Percentiles rank a stretch among this genome's conserved stretches.
Evolutionary conservation across 2,329 filamentous ascomycete species (phyloP).

Genomic region (Paracoccidioides brasiliensis): DNA sequence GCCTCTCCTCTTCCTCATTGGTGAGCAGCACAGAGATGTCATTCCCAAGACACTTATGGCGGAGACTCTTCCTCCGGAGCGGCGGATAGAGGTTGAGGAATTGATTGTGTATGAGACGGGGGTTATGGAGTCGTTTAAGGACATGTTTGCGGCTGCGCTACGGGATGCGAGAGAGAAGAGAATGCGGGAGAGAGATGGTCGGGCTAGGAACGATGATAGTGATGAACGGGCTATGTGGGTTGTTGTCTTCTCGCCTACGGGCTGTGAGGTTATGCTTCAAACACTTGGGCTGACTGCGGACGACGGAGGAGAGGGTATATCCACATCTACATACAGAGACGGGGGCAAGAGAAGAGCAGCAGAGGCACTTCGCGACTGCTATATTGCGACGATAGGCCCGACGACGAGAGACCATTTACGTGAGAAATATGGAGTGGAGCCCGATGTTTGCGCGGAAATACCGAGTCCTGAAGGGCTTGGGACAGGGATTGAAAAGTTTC

Average conservation of each 20-base stretch:
- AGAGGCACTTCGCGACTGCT: conserved; percentile 33
- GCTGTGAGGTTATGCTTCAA: conserved; percentile 47
- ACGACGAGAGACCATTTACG: conserved; percentile 68
- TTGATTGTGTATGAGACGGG: conserved; percentile 76
- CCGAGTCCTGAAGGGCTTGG: conserved; percentile 72
- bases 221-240: conserved; percentile 20
- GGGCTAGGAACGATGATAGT: conserved; percentile 7
- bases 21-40: conserved; percentile 77
- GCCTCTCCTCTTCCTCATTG: conserved; percentile 72
- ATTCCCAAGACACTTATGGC: conserved; percentile 71
- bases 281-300: conserved; percentile 36
- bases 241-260: conserved; percentile 46
- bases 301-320: conserved; percentile 7
- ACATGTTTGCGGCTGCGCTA: conserved; percentile 47
- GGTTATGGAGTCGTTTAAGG: conserved; percentile 64
- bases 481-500: conserved; percentile 48
- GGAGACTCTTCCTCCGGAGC: conserved; percentile 33
- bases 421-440: conserved; percentile 29
- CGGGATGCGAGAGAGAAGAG: conserved; percentile 6
- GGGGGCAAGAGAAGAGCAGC: conserved; percentile 13
- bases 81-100: conserved; percentile 58
- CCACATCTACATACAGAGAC: not conserved
- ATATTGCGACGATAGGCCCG: conserved; percentile 80
- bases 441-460: conserved; percentile 55
- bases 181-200: conserved; percentile 10